Evolutionary conservation across 2,329 filamentous ascomycete genomes (phyloP), one percentile per base, ranked within the genome.

Genomic region (Cercospora beticola): DNA sequence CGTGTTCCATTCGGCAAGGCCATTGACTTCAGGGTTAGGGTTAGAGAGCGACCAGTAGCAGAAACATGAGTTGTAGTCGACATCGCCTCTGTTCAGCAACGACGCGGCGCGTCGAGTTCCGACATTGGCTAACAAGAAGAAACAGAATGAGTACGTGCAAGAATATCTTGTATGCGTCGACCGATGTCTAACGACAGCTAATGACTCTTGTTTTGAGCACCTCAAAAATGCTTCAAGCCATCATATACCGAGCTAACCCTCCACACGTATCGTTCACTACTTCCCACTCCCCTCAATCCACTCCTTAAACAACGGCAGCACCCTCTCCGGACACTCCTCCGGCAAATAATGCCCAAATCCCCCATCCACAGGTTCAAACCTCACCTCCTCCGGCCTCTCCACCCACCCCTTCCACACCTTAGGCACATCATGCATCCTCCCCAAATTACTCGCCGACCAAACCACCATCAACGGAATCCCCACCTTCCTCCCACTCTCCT

Each of bases 331-430:
- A 18, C 79, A 80, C 72, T 84, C 82, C 71, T 85, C 83, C 1
- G 82, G 78, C 58, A 85, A 70, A 71, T 83, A 85, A 77, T 86
- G 83, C 0, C 83, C 81, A 70, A 78, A 74, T 9, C 78, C 79
- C 71, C 79, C 77, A 33, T 74, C 73, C 65, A 83, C 70, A 23
- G 74, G 74, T n/a, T 75, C 69, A 63, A 70, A 74, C 52, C 75
- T 75, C 70, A 79, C 67, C 73, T 76, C 70, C n/a, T 67, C 72
- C 14, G 76, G 76, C 2, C 77, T 75, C 8, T 76, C 76, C 40
- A 84, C 78, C 83, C 83, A 86, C 5, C 79, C 76, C 65, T 73
- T 77, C 85, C 84, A 86, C 2, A 81, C 77, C 14, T 69, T 74
- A 18, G 73, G 74, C 4, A 85, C 78, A 75, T 85, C 78, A 68